These are phyloP conservation scores for Diplodia intermedia DNA, from an alignment of 2,329 filamentous ascomycete species.

Conservation along the genomic window DNA sequence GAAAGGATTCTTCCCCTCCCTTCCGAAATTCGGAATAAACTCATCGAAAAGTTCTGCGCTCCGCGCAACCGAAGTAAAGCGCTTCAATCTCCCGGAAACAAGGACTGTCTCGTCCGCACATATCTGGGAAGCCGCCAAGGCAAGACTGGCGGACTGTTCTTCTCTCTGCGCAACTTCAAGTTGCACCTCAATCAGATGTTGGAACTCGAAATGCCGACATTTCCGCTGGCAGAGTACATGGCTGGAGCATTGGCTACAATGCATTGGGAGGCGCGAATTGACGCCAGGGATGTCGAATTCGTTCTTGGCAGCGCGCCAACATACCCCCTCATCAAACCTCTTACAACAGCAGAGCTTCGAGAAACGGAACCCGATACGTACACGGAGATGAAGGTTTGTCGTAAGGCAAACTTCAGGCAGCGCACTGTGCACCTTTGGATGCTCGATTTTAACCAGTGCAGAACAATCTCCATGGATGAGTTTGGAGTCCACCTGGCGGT, in stretches of 20 bases:
- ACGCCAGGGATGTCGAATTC: slow-evolving; percentile 64
- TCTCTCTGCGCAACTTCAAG: slow-evolving; percentile 58
- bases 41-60: slow-evolving; percentile 13
- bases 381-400: slow-evolving; percentile 5
- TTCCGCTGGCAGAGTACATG: slow-evolving; percentile 51
- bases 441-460: slow-evolving; percentile 67
- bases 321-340: not conserved
- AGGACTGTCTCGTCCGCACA: slow-evolving; percentile 59
- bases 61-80: not conserved
- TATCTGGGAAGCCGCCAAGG: slow-evolving; percentile 55
- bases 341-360: not conserved
- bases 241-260: slow-evolving; percentile 59
- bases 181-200: slow-evolving; percentile 61
- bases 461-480: slow-evolving; percentile 56
- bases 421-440: slow-evolving; percentile 39
- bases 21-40: not conserved
- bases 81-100: slow-evolving; percentile 33
- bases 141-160: slow-evolving; percentile 38
- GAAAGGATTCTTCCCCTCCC: slow-evolving; percentile 2
- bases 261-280: slow-evolving; percentile 57
- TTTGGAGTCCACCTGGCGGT: slow-evolving; percentile 53
- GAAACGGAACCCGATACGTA: not conserved
- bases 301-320: slow-evolving; percentile 47
- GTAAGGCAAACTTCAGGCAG: slow-evolving; percentile 5
- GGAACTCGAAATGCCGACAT: slow-evolving; percentile 41